phyloP scores from a whole-genome alignment of 441 rosid genomes.

The Manihot esculenta region DNA sequence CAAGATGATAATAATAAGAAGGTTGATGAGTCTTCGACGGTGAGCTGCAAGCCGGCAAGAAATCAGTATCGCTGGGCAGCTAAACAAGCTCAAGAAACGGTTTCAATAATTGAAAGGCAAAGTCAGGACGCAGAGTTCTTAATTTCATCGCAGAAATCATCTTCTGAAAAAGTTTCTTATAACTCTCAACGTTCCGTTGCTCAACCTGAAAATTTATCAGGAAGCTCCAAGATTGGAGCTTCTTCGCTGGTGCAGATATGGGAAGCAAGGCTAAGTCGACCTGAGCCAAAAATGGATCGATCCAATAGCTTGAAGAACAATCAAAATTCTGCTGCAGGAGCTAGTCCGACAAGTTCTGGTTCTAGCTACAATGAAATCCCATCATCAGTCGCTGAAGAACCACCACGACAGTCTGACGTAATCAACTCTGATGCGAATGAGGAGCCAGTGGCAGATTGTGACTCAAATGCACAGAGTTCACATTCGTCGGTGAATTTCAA shows the following conservation, averaged over 20 bases:
- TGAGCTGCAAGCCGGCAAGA: conserved; percentile 28
- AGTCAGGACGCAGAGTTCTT: conserved; percentile 14
- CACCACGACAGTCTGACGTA: conserved; percentile 25
- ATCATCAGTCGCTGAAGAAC: conserved; percentile 26
- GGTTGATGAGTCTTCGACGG: conserved; percentile 1
- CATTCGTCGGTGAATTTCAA: conserved; percentile 22
- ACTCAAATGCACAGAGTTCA: conserved; percentile 27
- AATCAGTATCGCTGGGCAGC: conserved; percentile 48
- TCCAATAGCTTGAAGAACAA: conserved; percentile 33
- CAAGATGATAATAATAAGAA: not conserved
- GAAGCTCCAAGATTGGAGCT: conserved; percentile 42
- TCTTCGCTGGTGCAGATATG: conserved; percentile 93
- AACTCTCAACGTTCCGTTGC: conserved; percentile 9
- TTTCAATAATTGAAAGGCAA: conserved; percentile 38
- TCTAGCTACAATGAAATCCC: conserved; percentile 29
- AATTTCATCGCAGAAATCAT: conserved; percentile 8
- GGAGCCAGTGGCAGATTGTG: conserved; percentile 36
- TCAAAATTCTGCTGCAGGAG: conserved; percentile 22
- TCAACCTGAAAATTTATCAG: not conserved
- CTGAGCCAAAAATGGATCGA: conserved; percentile 17
- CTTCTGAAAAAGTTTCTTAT: conserved; percentile 16
- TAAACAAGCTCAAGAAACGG: conserved; percentile 44
- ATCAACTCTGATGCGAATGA: conserved; percentile 31
- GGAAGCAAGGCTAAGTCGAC: conserved; percentile 37
- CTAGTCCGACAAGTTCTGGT: conserved; percentile 45